Conservation (phyloP, 441 rosid genomes). For the Codiaeum variegatum region DNA sequence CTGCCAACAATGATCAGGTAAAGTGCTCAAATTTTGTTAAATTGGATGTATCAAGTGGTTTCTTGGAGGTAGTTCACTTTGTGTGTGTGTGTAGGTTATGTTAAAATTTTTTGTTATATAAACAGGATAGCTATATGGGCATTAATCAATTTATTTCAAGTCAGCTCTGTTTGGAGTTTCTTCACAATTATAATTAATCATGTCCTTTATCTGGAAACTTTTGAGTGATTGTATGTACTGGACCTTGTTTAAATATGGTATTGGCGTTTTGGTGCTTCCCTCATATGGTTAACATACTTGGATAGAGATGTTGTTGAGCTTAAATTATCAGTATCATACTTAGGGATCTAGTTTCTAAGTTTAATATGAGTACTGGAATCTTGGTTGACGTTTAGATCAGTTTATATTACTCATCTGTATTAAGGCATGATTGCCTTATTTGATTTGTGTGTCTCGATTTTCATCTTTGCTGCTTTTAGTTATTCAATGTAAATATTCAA, state of each 20-base stretch:
- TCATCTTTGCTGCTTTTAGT: neutral
- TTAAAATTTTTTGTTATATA: neutral
- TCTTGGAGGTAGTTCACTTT: neutral
- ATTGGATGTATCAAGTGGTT: neutral
- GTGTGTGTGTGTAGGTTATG: neutral
- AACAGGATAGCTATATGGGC: neutral
- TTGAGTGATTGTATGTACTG: neutral
- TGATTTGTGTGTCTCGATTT: neutral
- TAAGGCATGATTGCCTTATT: neutral
- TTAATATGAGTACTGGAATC: neutral
- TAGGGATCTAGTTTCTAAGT: neutral
- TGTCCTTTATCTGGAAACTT: neutral
- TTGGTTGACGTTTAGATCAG: neutral
- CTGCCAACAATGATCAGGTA: constrained; percentile 66
- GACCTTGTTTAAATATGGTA: neutral
- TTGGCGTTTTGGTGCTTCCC: neutral
- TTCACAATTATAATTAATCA: neutral
- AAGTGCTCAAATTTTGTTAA: neutral
- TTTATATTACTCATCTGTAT: neutral
- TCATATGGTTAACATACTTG: neutral
- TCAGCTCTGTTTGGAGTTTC: neutral
- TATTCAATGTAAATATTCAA: neutral
- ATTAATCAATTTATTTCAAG: neutral
- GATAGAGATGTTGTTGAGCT: too few species aligned
- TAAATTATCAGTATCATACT: too few species aligned